A percentile compares a stretch with the other conserved stretches of the same genome.
phyloP scores from a whole-genome alignment of 257 asterid genomes.

The Dorcoceras hygrometricum region DNA sequence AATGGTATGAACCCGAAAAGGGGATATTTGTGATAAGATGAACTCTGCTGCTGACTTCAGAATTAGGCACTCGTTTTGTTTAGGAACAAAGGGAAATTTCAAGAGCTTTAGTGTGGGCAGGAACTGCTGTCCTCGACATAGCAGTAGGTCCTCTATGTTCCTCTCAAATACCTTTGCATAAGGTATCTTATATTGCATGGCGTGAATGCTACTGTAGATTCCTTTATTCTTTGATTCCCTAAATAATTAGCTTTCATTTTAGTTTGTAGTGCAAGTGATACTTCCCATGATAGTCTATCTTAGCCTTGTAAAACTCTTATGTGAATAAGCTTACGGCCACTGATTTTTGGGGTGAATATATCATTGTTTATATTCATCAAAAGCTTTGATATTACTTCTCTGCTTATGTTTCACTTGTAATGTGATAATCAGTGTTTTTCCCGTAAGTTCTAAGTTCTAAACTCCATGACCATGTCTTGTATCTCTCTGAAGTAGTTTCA shows the following conservation, averaged over 20 bases:
- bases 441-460: too few relatives aligned
- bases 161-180: neutral
- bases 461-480: neutral
- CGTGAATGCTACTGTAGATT: neutral
- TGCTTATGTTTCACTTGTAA: neutral
- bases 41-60: constrained; percentile 3
- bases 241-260: too few relatives aligned
- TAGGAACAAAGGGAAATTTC: too few relatives aligned
- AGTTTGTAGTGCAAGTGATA: neutral
- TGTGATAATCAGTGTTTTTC: constrained; percentile 7
- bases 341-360: neutral
- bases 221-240: neutral
- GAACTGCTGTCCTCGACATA: neutral
- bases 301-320: neutral
- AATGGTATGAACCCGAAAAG: neutral
- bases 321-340: neutral
- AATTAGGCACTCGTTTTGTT: neutral
- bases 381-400: constrained; percentile 17
- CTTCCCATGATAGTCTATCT: neutral
- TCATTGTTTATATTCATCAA: neutral
- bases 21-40: neutral
- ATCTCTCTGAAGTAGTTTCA: neutral
- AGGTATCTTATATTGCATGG: neutral
- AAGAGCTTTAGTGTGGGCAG: neutral
- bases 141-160: neutral